Base-by-base conservation (phyloP, 2,329 filamentous ascomycete species). In the Dendrostoma leiphaemia region DNA sequence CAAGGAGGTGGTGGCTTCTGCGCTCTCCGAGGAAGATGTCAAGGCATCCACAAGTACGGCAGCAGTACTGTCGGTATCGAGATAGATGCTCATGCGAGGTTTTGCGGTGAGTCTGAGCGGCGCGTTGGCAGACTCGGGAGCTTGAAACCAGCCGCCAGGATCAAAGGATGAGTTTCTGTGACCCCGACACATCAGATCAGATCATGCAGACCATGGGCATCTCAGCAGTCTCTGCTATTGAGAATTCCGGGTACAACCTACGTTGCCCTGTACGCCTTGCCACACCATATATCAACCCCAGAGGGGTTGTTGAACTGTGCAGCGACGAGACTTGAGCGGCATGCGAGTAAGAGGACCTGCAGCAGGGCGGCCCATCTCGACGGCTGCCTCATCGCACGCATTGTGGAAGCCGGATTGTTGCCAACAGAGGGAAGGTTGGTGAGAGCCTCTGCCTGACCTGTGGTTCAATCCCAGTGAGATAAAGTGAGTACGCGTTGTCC, bases 11-110 rank as follows among this genome's bases (percentile, higher is more conserved):
- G 67, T 70, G 0, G 68, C 58, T 43, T 68, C 52, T 4, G 74
- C 75, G 47, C 69, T 66, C 6, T 65, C 61, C 49, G 72, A 63
- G 48, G 72, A 63, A 0, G 73, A 74, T 31, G 76, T 65, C 3
- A 58, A 51, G 7, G 75, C 71, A 64, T 74, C 69, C 6, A 79
- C 62, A 24, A 79, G 69, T 31, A 79, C 69, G 19, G 68, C 64
- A 4, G 64, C 74, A 1, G 51, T 54, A 3, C 58, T 54, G 53
- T 77, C 75, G 32, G 64, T 69, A 17, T 72, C 67, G 9, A 74
- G 67, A 63, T 80, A 81, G 6, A 79, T 71, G 46, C 64, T 75
- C 63, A 78, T 73, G 6, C 74, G 72, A 13, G 78, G 73, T 43
- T 70, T 68, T n/a, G 79, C 56, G n/a, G 66, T 67, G 2, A 79